A percentile compares a stretch with the other conserved stretches of the same genome.
Conservation (phyloP, 441 rosid genomes). For the Daphne laureola region DNA sequence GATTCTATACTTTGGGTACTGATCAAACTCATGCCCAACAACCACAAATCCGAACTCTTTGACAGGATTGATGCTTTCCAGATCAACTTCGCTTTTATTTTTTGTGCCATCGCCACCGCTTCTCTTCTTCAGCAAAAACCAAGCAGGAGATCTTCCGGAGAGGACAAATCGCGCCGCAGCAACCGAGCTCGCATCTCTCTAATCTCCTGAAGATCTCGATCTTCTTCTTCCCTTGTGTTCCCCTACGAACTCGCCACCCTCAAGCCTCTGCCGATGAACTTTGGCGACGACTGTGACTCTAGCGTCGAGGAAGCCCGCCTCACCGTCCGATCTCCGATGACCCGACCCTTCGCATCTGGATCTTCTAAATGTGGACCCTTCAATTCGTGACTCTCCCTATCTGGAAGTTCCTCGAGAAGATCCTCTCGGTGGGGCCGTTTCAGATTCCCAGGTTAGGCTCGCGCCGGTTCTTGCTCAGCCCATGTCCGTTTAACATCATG, state of each 20-base stretch:
- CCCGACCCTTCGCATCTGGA: too few species aligned
- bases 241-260: constrained; percentile 25
- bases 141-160: constrained; percentile 39
- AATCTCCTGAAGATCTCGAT: constrained; percentile 35
- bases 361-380: too few species aligned
- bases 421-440: too few species aligned
- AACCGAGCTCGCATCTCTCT: constrained; percentile 38
- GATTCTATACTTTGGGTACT: constrained; percentile 40
- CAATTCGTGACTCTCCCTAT: too few species aligned
- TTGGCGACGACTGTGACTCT: too few species aligned
- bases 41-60: constrained; percentile 84
- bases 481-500: too few species aligned
- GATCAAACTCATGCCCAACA: constrained; percentile 65
- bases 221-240: constrained; percentile 17
- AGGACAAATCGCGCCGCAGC: constrained; percentile 52
- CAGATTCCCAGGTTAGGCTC: too few species aligned
- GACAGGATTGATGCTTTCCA: constrained; percentile 40
- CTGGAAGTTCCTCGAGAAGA: too few species aligned
- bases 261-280: too few species aligned
- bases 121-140: constrained; percentile 46
- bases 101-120: constrained; percentile 24
- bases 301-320: too few species aligned
- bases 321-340: too few species aligned
- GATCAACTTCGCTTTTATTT: constrained; percentile 20
- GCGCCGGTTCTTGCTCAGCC: too few species aligned